A percentile compares a stretch with the other conserved stretches of the same genome.
Evolutionary conservation across 2,329 filamentous ascomycete genomes (phyloP).

Genomic region (Aspergillus ibericus): DNA sequence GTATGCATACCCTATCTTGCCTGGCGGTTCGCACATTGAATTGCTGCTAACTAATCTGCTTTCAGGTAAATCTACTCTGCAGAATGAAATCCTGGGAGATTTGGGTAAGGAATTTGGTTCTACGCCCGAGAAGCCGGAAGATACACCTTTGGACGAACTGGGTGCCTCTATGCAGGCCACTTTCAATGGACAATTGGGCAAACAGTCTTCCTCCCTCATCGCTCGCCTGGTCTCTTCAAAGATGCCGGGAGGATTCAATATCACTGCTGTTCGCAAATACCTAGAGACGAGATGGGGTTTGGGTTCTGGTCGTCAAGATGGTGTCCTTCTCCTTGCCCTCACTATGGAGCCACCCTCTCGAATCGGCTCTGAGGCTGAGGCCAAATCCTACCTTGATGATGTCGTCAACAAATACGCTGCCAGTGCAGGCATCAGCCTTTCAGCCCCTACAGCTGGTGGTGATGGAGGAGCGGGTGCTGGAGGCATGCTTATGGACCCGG

Average conservation of each 20-base stretch:
- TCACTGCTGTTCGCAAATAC: slow-evolving; percentile 92
- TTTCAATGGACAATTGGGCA: slow-evolving; percentile 98
- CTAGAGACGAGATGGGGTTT: slow-evolving; percentile 92
- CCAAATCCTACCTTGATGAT: slow-evolving; percentile 88
- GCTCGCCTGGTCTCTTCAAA: slow-evolving; percentile 96
- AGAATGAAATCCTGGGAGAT: slow-evolving; percentile 98
- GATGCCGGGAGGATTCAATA: slow-evolving; percentile 99
- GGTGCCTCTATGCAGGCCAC: slow-evolving; percentile 94
- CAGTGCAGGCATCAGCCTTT: slow-evolving; percentile 78
- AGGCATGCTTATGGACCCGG: slow-evolving; percentile 99
- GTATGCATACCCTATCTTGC: slow-evolving; percentile 54
- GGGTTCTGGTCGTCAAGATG: slow-evolving; percentile 82
- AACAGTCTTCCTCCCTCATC: slow-evolving; percentile 90
- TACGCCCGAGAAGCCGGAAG: slow-evolving; percentile 97
- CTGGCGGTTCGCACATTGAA: neutral
- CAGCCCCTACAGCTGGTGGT: slow-evolving; percentile 68
- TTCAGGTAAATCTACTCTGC: slow-evolving; percentile 91
- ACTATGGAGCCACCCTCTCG: slow-evolving; percentile 90
- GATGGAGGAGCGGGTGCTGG: slow-evolving; percentile 68
- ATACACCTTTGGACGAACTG: slow-evolving; percentile 92
- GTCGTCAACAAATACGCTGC: slow-evolving; percentile 86
- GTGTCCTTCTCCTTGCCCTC: slow-evolving; percentile 80
- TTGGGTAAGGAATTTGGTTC: slow-evolving; percentile 98
- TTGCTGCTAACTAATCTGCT: slow-evolving; percentile 8
- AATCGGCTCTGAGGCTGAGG: slow-evolving; percentile 84